phyloP scores from a whole-genome alignment of 1,139 yeast species.

The Geotrichum australiense region DNA sequence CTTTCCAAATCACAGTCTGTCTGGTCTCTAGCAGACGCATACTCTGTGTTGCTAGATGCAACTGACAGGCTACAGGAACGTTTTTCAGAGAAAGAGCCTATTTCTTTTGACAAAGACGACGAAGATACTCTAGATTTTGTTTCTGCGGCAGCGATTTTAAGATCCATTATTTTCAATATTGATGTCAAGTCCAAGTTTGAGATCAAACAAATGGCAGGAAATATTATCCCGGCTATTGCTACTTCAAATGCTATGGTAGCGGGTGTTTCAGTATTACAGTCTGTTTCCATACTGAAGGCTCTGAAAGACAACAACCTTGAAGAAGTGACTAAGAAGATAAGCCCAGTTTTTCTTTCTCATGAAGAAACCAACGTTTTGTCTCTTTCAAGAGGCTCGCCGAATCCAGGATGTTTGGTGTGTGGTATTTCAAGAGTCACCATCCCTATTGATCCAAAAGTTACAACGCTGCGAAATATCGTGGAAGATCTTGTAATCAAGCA shows the following conservation, averaged over 20 bases:
- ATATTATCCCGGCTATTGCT: conserved; percentile 96
- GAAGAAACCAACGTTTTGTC: conserved; percentile 64
- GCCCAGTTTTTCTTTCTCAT: conserved; percentile 28
- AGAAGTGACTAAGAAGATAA: conserved; percentile 3
- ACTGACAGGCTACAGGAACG: conserved; percentile 46
- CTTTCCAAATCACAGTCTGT: conserved; percentile 49
- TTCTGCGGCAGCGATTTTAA: conserved; percentile 75
- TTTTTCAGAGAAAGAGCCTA: conserved; percentile 24
- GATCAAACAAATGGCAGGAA: conserved; percentile 91
- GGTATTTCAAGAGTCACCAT: conserved; percentile 52
- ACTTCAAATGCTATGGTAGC: conserved; percentile 95
- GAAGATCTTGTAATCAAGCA: conserved; percentile 42
- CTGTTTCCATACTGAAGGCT: conserved; percentile 46
- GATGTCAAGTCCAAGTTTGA: conserved; percentile 75
- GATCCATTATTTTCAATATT: conserved; percentile 68
- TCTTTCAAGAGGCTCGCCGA: conserved; percentile 57
- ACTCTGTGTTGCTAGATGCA: conserved; percentile 52
- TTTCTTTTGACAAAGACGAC: conserved; percentile 91
- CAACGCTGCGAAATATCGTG: conserved; percentile 39
- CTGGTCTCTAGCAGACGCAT: conserved; percentile 61
- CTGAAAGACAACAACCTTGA: conserved; percentile 12
- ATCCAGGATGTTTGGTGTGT: conserved; percentile 66
- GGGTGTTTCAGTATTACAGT: conserved; percentile 74
- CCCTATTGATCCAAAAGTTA: conserved; percentile 31
- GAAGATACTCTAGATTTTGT: conserved; percentile 85